Evolutionary conservation across 768 basidiomycete genomes (phyloP), one percentile per base, ranked within the genome.

Genomic region (Hortiboletus campestris): DNA sequence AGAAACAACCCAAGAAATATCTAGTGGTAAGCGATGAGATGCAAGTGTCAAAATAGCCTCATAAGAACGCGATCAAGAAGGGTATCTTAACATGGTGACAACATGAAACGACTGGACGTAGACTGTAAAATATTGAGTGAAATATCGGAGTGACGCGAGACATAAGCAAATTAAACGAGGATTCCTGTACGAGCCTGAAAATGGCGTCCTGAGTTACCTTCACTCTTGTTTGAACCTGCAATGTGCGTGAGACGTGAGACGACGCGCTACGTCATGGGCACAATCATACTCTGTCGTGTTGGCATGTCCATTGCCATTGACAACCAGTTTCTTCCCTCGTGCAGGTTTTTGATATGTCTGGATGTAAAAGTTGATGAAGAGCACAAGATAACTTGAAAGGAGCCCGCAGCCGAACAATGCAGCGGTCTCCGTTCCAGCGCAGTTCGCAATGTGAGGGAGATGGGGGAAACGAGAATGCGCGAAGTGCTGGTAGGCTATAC

Each of bases 341-440:
- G 55, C 69, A 34, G 86, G 81, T 69, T 85, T 86, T 76, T 85
- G 85, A 77, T 91, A 91, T 29, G 89, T 91, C 71, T 87, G 83
- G 66, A 92, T 80, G 75, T 94, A 94, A 75, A 94, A 94, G 72
- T 93, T 91, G 80, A 98, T 92, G 80, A 99, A 98, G 55, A 99
- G 84, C 64, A 86, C 83, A 51, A 99, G 85, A 75, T 98, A 98
- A 66, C 83, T 88, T 28, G 92, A 89, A 63, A 99, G 80, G 45
- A 99, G 81, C 22, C 73, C 84, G 68, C 94, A 97, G 46, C 95
- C 97, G 55, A 96, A 88, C 55, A 94, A 56, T 3, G 97, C 97
- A 51, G 96, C 91, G 16, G 75, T 74, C 74, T 96, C 92, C 19
- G 89, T 86, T 43, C 97, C 97, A 39, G 94, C 85, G 65, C 97